Conservation (phyloP, 2,329 filamentous ascomycete species). For the Nothomitra cinnamomea region DNA sequence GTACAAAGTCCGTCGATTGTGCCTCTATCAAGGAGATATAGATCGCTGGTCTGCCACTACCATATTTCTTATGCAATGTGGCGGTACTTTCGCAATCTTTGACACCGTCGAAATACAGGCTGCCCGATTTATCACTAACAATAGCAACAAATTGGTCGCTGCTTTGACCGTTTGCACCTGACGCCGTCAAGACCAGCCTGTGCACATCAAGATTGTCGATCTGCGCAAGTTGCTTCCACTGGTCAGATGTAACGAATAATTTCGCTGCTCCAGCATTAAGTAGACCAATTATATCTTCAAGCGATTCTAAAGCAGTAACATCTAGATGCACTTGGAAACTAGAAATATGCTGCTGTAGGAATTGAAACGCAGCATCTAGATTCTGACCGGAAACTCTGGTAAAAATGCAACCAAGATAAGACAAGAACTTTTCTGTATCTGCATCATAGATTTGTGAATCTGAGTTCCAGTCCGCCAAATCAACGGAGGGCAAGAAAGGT, state of each 20-base stretch:
- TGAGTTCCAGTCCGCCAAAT: background rate
- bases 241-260: constrained; percentile 61
- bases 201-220: constrained; percentile 35
- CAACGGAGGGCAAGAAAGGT: constrained; percentile 1
- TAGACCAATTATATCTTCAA: constrained; percentile 59
- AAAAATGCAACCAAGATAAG: background rate
- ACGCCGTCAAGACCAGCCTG: constrained; percentile 38
- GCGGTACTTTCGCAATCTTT: constrained; percentile 26
- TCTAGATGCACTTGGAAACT: constrained; percentile 53
- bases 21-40: constrained; percentile 31
- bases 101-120: constrained; percentile 24
- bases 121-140: constrained; percentile 25
- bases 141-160: constrained; percentile 24
- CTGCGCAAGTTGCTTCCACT: constrained; percentile 39
- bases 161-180: constrained; percentile 16
- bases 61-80: constrained; percentile 31
- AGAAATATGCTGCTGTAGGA: constrained; percentile 1
- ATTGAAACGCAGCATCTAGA: background rate
- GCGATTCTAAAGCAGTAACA: constrained; percentile 48
- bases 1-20: background rate
- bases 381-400: background rate
- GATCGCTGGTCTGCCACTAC: constrained; percentile 29
- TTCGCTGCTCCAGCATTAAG: constrained; percentile 74
- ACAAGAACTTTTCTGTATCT: background rate
- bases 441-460: background rate